Evolutionary conservation across 768 basidiomycete species (phyloP), one percentile per base, ranked within the genome.

Genomic region (Hysterangium stoloniferum): DNA sequence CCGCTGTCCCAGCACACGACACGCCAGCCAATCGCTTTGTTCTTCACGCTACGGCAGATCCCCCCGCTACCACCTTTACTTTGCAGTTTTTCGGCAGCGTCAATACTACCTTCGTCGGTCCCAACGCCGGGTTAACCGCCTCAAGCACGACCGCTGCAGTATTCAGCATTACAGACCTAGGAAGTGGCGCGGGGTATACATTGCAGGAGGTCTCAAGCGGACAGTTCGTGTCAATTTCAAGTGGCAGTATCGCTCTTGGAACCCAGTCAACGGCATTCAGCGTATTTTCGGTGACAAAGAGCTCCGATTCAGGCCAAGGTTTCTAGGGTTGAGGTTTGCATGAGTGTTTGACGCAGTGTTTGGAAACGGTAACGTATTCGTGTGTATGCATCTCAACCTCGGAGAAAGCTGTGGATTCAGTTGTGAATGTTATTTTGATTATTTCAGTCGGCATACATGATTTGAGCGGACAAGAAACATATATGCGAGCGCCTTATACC

Each of bases 281-380:
- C 6, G 15, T 45, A 2, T 51, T 45, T 24, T 51, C 49, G 45
- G 49, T 51, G 5, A 51, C 49, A 17, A 51, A 42, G 40, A 42
- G 49, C 27, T 27, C 49, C 2, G 49, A 51, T 28, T 3, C 46
- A 5, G 46, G 46, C 17, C 32, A 8, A 20, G 46, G 46, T 20
- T 48, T 48, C n/a, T n/a, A n/a, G n/a, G n/a, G n/a, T n/a, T n/a
- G n/a, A n/a, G n/a, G n/a, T n/a, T n/a, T n/a, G n/a, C n/a, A n/a
- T n/a, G n/a, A n/a, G n/a, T n/a, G n/a, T n/a, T n/a, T n/a, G n/a
- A n/a, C n/a, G n/a, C n/a, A n/a, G n/a, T n/a, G n/a, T n/a, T n/a
- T n/a, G n/a, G n/a, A n/a, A n/a, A n/a, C n/a, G n/a, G n/a, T n/a
- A n/a, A n/a, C n/a, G n/a, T n/a, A n/a, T n/a, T n/a, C n/a, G n/a